A percentile compares a stretch with the other conserved stretches of the same genome.
Evolutionary conservation across 352 stramenopile species (phyloP).

Genomic region (Peronospora tabacina): DNA sequence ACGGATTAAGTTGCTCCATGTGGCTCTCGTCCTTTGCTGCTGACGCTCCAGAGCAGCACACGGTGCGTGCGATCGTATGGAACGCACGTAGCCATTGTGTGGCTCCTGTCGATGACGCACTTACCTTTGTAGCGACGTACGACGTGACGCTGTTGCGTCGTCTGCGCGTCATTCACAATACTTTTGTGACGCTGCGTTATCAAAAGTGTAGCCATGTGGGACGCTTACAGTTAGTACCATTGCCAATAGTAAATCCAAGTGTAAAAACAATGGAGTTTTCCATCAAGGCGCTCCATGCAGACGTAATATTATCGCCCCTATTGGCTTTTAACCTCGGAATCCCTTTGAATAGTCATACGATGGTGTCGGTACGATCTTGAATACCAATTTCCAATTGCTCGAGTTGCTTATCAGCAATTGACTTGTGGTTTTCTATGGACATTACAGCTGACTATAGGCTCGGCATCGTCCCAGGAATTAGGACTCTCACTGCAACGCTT

Average conservation of each 20-base stretch:
- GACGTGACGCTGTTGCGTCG: conserved; percentile 36
- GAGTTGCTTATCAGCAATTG: too few species aligned
- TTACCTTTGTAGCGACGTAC: conserved; percentile 31
- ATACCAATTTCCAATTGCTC: neutral
- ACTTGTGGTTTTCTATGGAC: neutral
- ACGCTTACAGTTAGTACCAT: conserved; percentile 25
- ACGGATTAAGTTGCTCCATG: conserved; percentile 18
- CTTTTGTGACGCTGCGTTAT: conserved; percentile 35
- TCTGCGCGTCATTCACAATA: conserved; percentile 43
- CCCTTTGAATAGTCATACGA: conserved; percentile 29
- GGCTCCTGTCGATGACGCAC: conserved; percentile 12
- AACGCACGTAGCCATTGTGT: conserved; percentile 3
- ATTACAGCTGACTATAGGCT: conserved; percentile 32
- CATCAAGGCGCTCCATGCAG: too few species aligned
- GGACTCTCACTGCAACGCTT: conserved; percentile 25
- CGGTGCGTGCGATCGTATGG: conserved; percentile 34
- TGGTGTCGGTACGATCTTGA: conserved; percentile 23
- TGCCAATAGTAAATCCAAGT: conserved; percentile 5
- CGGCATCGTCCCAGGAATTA: conserved; percentile 38
- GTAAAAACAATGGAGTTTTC: too few species aligned
- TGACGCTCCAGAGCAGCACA: conserved; percentile 1
- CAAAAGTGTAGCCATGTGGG: conserved; percentile 27
- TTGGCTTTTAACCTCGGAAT: conserved; percentile 73
- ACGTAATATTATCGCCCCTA: conserved; percentile 53
- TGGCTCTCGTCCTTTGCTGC: conserved; percentile 53